Evolutionary conservation across 192 early-diverging fungal species (phyloP).

Genomic region (Gamsiella multidivaricata): DNA sequence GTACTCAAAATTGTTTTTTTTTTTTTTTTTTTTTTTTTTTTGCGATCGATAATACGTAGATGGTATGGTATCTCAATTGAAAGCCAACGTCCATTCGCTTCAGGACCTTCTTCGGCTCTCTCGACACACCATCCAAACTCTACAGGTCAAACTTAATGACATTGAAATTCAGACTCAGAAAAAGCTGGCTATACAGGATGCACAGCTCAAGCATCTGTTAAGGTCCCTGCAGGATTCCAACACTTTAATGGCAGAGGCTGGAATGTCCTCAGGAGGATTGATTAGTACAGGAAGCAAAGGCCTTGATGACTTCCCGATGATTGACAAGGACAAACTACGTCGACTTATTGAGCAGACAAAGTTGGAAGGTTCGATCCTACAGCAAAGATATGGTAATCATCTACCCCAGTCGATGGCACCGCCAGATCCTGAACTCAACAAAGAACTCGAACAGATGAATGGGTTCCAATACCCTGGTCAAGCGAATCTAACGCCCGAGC

Average conservation of each 20-base stretch:
- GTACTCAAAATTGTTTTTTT: background rate
- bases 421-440: slow-evolving; percentile 20
- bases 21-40: background rate
- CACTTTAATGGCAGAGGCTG: slow-evolving; percentile 61
- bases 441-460: slow-evolving; percentile 35
- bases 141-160: slow-evolving; percentile 79
- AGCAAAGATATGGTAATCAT: slow-evolving; percentile 44
- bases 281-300: slow-evolving; percentile 3
- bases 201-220: slow-evolving; percentile 74
- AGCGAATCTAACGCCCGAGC: background rate
- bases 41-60: slow-evolving; percentile 11
- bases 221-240: slow-evolving; percentile 68
- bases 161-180: slow-evolving; percentile 73
- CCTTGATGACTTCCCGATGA: slow-evolving; percentile 18
- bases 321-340: slow-evolving; percentile 45
- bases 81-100: slow-evolving; percentile 73
- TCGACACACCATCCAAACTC: slow-evolving; percentile 76
- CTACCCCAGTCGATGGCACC: slow-evolving; percentile 14
- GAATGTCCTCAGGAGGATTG: slow-evolving; percentile 13
- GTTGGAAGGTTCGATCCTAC: slow-evolving; percentile 45
- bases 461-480: slow-evolving; percentile 29
- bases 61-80: slow-evolving; percentile 74
- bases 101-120: slow-evolving; percentile 82
- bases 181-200: slow-evolving; percentile 74
- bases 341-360: slow-evolving; percentile 46